Base-by-base conservation (phyloP, 1,284 basidiomycete species). In the Ceratobasidium sp. region DNA sequence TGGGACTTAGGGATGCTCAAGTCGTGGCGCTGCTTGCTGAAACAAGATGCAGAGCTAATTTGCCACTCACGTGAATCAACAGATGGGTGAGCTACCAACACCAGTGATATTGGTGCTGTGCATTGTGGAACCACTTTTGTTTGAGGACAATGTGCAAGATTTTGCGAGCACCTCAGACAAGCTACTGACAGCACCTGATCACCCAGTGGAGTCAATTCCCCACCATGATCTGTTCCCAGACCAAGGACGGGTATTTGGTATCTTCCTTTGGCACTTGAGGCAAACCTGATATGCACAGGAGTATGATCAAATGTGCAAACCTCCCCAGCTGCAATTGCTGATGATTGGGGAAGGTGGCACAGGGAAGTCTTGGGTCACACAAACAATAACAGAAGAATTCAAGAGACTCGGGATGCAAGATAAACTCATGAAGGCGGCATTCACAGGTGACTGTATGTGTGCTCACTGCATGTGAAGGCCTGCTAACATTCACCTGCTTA, bases 351-450 rank as follows among this genome's bases (percentile, higher is more conserved):
- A 85, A 78, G 85, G 85, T 0, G 85, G 86, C 0, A 85, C 84
- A 1, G 86, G 85, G 0, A 86, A 86, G 76, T 86, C 84, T 0
- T 81, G 78, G 28, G 83, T 85, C 0, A 85, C 86, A 26, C 83
- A 86, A 68, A 84, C 81, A 0, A 79, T 84, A 10, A 84, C 84
- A 6, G 62, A 82, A 23, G 62, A 65, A n/a, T 65, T 65, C 40
- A 65, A 65, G 20, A 40, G 62, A 26, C 62, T 44, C 1, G 40
- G 40, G n/a, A 46, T 65, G 20, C 40, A 4, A 4, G 13, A 81
- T 26, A 17, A 75, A 38, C 78, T 86, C 2, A 26, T 81, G 0
- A 85, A 84, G 68, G 80, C 82, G 0, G 84, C 85, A 10, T 85
- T 84, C 48, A 86, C 84, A 0, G 84, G 84, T 0, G 80, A 85